Percentiles rank a stretch among this genome's conserved stretches.
Conservation (phyloP, 2,329 filamentous ascomycete genomes). For the Aureobasidium sp. region DNA sequence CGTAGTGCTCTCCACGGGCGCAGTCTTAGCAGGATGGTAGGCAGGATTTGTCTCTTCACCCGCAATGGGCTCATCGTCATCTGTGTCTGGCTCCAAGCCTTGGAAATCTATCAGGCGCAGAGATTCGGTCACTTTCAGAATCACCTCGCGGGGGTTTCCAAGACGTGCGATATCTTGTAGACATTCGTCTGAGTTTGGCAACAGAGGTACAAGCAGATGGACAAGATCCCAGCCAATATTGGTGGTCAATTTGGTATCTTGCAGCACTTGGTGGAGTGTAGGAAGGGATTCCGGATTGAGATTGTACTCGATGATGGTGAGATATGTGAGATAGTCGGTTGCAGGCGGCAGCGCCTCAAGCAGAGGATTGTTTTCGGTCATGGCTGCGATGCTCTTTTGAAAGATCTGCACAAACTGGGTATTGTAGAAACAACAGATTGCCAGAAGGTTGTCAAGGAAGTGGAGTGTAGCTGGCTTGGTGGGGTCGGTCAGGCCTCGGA, state of each 20-base stretch:
- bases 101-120: slow-evolving; percentile 54
- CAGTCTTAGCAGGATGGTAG: slow-evolving; percentile 27
- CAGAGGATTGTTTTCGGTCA: slow-evolving; percentile 42
- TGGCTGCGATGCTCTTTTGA: background rate
- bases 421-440: too few species aligned
- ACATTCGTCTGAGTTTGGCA: slow-evolving; percentile 60
- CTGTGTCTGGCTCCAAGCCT: slow-evolving; percentile 49
- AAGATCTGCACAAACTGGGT: too few species aligned
- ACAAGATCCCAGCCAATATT: slow-evolving; percentile 83
- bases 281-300: slow-evolving; percentile 61
- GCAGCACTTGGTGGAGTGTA: slow-evolving; percentile 59
- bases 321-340: slow-evolving; percentile 67
- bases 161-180: slow-evolving; percentile 67
- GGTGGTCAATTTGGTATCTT: slow-evolving; percentile 60
- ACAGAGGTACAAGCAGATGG: slow-evolving; percentile 61
- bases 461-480: too few species aligned
- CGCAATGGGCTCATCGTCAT: slow-evolving; percentile 33
- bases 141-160: slow-evolving; percentile 74
- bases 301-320: slow-evolving; percentile 70
- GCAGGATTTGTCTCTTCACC: slow-evolving; percentile 18
- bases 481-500: too few species aligned
- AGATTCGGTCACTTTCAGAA: slow-evolving; percentile 71
- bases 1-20: slow-evolving; percentile 18
- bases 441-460: background rate
- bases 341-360: slow-evolving; percentile 53